A percentile compares a stretch with the other conserved stretches of the same genome.
These are phyloP conservation scores for Paramecium bursaria DNA, from an alignment of 73 alveolate genomes.

Conservation along the genomic window DNA sequence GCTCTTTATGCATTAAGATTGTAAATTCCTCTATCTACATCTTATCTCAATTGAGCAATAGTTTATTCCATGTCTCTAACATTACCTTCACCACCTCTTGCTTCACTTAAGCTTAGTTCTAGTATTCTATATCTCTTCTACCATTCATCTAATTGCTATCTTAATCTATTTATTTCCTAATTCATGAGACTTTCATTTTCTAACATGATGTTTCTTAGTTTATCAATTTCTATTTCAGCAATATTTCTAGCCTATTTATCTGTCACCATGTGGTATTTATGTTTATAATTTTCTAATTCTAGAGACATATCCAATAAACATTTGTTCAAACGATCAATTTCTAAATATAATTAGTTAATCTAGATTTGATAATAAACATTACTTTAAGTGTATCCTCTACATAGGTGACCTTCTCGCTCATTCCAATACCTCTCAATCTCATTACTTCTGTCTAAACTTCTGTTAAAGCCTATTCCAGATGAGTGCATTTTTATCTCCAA, in stretches of 20 bases:
- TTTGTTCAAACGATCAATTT: slow-evolving; percentile 52
- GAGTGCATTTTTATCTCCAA: slow-evolving; percentile 38
- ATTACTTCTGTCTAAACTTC: slow-evolving; percentile 53
- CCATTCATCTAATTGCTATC: slow-evolving; percentile 12
- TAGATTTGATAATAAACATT: neutral
- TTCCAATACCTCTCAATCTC: slow-evolving; percentile 54
- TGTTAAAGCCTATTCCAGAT: slow-evolving; percentile 53
- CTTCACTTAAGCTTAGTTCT: slow-evolving; percentile 15
- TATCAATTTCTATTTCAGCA: slow-evolving; percentile 53
- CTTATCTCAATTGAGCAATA: slow-evolving; percentile 38
- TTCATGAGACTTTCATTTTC: slow-evolving; percentile 49
- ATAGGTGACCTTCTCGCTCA: slow-evolving; percentile 43
- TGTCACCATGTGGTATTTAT: slow-evolving; percentile 34
- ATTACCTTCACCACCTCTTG: slow-evolving; percentile 1
- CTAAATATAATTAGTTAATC: slow-evolving; percentile 45
- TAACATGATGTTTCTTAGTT: slow-evolving; percentile 25
- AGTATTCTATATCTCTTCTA: slow-evolving; percentile 42
- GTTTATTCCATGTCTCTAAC: slow-evolving; percentile 33
- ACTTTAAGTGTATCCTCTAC: slow-evolving; percentile 56
- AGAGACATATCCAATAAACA: slow-evolving; percentile 51
- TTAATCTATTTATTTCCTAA: slow-evolving; percentile 36
- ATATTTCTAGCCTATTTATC: slow-evolving; percentile 37
- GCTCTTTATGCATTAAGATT: neutral
- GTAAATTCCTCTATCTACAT: slow-evolving; percentile 5
- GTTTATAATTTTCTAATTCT: slow-evolving; percentile 42